phyloP scores from a whole-genome alignment of 2,329 filamentous ascomycete species.

The Dothideomycetes sp. region DNA sequence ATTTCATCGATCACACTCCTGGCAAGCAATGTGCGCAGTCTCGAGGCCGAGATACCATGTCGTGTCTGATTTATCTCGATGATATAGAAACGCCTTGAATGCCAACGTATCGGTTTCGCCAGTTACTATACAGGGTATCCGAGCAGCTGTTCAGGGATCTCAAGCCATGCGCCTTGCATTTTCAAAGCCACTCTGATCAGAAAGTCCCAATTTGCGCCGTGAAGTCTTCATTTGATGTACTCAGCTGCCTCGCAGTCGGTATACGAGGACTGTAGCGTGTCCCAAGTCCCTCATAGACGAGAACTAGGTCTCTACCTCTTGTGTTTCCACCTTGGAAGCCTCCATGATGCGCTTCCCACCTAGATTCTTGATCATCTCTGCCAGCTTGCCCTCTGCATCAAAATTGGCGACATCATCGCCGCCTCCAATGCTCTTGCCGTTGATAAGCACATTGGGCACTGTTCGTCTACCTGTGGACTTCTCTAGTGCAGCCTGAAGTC shows the following conservation, averaged over 20 bases:
- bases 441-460: slow-evolving; percentile 85
- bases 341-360: slow-evolving; percentile 54
- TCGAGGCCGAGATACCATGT: too few relatives aligned
- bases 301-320: slow-evolving; percentile 22
- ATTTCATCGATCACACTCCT: neutral
- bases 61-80: too few relatives aligned
- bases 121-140: neutral
- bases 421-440: slow-evolving; percentile 80
- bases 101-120: neutral
- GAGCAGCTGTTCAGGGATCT: too few relatives aligned
- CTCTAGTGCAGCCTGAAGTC: slow-evolving; percentile 60
- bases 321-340: slow-evolving; percentile 13
- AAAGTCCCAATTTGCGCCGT: neutral
- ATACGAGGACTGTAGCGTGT: too few relatives aligned
- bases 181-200: too few relatives aligned
- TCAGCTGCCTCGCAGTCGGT: too few relatives aligned
- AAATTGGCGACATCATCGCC: slow-evolving; percentile 74
- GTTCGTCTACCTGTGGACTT: slow-evolving; percentile 71
- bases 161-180: too few relatives aligned
- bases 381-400: slow-evolving; percentile 48
- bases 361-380: slow-evolving; percentile 60
- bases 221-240: neutral
- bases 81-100: neutral
- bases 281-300: too few relatives aligned
- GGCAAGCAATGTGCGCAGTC: too few relatives aligned